These are phyloP conservation scores for Paramecium biaurelia DNA, from an alignment of 73 alveolate species.

Conservation along the genomic window DNA sequence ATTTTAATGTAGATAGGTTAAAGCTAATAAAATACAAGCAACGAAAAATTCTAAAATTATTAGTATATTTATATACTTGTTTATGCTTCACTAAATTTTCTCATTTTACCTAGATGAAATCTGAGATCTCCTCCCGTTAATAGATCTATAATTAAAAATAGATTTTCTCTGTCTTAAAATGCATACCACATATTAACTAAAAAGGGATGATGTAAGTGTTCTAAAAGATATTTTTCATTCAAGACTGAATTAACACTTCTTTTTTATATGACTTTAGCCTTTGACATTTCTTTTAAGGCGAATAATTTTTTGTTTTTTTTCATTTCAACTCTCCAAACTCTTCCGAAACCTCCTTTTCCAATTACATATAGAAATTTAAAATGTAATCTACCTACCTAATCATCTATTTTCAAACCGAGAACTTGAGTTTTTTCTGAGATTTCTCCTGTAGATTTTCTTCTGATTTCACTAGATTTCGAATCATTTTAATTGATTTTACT, in stretches of 20 bases:
- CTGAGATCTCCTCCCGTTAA: conserved; percentile 77
- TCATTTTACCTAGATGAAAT: conserved; percentile 69
- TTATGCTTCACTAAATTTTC: conserved; percentile 73
- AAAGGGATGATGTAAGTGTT: conserved; percentile 81
- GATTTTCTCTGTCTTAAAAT: conserved; percentile 71
- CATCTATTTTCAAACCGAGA: background rate
- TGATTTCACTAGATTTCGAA: conserved; percentile 3
- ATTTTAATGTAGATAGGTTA: conserved; percentile 92
- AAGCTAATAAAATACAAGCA: conserved; percentile 89
- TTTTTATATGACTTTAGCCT: conserved; percentile 72
- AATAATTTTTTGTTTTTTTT: conserved; percentile 69
- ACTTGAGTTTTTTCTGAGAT: conserved; percentile 7
- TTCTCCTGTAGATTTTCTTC: conserved; percentile 44
- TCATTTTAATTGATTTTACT: background rate
- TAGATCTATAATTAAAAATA: conserved; percentile 69
- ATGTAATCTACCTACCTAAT: background rate
- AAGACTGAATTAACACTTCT: conserved; percentile 89
- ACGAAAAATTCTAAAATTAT: conserved; percentile 74
- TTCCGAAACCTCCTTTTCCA: conserved; percentile 73
- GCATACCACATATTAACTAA: conserved; percentile 71
- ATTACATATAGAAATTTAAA: conserved; percentile 60
- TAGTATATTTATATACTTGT: conserved; percentile 29
- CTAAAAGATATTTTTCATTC: conserved; percentile 90
- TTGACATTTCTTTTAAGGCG: conserved; percentile 63
- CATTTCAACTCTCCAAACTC: conserved; percentile 83